A percentile compares a stretch with the other conserved stretches of the same genome.
Conservation (phyloP, 257 asterid genomes). For the Solanum microdontum region DNA sequence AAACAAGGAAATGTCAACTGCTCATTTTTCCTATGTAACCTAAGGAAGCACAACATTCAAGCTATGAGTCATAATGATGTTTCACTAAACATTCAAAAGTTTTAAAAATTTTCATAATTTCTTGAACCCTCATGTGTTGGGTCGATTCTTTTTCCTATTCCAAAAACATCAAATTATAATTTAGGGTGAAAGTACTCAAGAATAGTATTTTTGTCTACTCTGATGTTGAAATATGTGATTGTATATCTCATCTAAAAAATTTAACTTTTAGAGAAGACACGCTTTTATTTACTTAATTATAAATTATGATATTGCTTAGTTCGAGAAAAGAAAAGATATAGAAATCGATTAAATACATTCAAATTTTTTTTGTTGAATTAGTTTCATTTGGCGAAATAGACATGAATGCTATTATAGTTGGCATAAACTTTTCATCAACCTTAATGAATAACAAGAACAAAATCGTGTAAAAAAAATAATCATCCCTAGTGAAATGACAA, state of each 20-base stretch:
- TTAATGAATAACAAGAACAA: conserved; percentile 19
- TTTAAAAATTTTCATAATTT: not conserved
- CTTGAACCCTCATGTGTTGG: not conserved
- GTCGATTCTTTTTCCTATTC: not conserved
- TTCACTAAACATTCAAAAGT: not conserved
- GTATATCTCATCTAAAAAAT: not conserved
- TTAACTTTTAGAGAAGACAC: not conserved
- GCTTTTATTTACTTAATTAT: not conserved
- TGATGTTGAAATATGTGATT: not conserved
- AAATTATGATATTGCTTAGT: fast-evolving
- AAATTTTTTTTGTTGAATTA: not conserved
- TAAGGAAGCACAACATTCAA: not conserved
- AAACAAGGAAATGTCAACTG: not conserved
- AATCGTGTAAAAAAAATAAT: conserved; percentile 5
- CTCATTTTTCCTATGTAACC: not conserved
- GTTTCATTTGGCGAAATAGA: not conserved
- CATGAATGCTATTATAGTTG: not conserved
- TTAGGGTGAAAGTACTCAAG: not conserved
- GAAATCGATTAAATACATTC: not conserved
- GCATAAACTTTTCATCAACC: conserved; percentile 20
- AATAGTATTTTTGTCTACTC: not conserved
- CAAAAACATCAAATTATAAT: not conserved
- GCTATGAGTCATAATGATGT: not conserved
- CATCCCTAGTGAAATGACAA: too few relatives aligned
- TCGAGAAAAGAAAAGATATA: not conserved